A percentile compares a stretch with the other conserved stretches of the same genome.
Conservation (phyloP, 352 stramenopile genomes). For the Globisporangium lucens region DNA sequence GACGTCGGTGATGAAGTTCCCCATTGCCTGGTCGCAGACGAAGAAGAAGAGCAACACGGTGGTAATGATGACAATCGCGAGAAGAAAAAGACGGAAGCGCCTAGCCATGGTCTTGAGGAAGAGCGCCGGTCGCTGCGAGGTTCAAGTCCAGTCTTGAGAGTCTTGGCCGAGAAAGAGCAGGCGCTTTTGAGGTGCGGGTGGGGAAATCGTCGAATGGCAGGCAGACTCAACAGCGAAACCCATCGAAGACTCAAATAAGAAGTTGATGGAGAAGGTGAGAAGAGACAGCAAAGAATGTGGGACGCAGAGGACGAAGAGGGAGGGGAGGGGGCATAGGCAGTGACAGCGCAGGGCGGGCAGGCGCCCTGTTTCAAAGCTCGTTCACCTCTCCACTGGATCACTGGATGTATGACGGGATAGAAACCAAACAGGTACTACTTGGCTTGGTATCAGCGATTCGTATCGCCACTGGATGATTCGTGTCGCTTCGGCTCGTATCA, state of each 20-base stretch:
- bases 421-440: no score
- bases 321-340: neutral
- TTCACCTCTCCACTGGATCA: no score
- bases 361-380: no score
- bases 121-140: neutral
- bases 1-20: slow-evolving; percentile 19
- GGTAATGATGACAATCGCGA: neutral
- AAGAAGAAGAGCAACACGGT: neutral
- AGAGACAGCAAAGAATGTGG: neutral
- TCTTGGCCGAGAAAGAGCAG: neutral
- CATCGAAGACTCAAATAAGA: slow-evolving; percentile 7
- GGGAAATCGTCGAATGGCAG: neutral
- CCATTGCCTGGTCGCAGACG: neutral
- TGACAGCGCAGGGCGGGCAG: neutral
- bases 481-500: no score
- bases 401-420: no score
- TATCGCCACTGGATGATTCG: no score
- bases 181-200: neutral
- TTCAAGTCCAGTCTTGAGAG: neutral
- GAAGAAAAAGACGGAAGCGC: neutral
- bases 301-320: neutral
- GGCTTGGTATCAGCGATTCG: no score
- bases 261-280: neutral
- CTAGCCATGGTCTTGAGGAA: neutral
- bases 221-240: neutral